These are phyloP conservation scores for Blastobotrys mokoenaii DNA, from an alignment of 805 yeast genomes.

Conservation along the genomic window DNA sequence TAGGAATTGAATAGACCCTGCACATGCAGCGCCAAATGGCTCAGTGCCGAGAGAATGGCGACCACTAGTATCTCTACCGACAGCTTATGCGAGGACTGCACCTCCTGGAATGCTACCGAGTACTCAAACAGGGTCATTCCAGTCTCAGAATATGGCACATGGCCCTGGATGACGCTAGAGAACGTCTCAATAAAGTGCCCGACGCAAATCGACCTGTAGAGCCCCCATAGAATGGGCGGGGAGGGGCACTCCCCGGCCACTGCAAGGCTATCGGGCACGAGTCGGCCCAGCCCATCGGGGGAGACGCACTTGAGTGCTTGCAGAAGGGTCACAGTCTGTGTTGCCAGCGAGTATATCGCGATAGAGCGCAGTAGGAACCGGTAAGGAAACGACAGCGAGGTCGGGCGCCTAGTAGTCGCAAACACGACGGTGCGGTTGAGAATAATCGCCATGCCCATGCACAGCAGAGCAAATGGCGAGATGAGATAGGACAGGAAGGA, in stretches of 20 bases:
- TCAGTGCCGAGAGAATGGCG: constrained; percentile 47
- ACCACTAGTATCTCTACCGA: constrained; percentile 44
- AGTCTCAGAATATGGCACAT: constrained; percentile 50
- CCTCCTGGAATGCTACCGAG: constrained; percentile 69
- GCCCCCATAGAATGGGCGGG: constrained; percentile 47
- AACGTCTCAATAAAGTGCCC: constrained; percentile 63
- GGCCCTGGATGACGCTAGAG: constrained; percentile 48
- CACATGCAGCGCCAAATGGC: constrained; percentile 54
- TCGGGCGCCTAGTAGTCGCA: constrained; percentile 43
- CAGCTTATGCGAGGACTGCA: constrained; percentile 42
- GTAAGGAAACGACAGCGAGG: constrained; percentile 28
- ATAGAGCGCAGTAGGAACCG: constrained; percentile 32
- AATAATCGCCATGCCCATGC: constrained; percentile 50
- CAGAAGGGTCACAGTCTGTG: constrained; percentile 32
- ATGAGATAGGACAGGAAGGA: constrained; percentile 18
- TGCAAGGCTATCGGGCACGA: constrained; percentile 6
- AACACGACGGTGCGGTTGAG: constrained; percentile 51
- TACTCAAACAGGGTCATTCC: constrained; percentile 70
- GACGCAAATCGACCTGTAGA: constrained; percentile 48
- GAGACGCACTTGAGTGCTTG: constrained; percentile 26
- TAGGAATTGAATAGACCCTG: constrained; percentile 49
- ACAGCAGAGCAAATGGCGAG: constrained; percentile 28
- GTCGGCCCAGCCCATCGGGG: constrained; percentile 12
- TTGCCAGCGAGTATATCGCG: constrained; percentile 30
- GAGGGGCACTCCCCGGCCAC: constrained; percentile 33